Percentiles rank a stretch among this genome's conserved stretches.
Conservation (phyloP, 1,284 basidiomycete genomes). For the Microbotryum violaceum region DNA sequence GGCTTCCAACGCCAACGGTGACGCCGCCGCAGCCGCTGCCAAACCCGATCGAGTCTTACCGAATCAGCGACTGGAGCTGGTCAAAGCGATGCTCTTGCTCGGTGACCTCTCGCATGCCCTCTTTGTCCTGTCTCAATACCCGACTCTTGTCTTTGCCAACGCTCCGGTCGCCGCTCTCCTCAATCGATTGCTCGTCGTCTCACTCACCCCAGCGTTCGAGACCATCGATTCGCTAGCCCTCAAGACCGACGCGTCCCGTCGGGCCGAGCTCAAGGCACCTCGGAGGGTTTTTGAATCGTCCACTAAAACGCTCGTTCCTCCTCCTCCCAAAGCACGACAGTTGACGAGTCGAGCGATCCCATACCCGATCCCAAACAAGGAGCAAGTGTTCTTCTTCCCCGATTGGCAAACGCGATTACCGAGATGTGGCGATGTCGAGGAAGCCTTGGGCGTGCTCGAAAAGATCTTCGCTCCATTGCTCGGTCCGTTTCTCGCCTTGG, state of each 20-base stretch:
- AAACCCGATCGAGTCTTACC: conserved; percentile 38
- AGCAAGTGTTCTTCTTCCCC: conserved; percentile 84
- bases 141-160: conserved; percentile 74
- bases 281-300: no score
- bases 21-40: conserved; percentile 16
- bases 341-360: conserved; percentile 4
- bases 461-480: conserved; percentile 45
- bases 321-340: not conserved
- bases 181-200: conserved; percentile 36
- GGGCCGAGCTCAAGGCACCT: no score
- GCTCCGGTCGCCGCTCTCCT: conserved; percentile 73
- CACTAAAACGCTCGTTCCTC: not conserved
- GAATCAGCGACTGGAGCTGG: conserved; percentile 75
- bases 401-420: conserved; percentile 68
- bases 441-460: conserved; percentile 46
- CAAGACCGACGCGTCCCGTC: no score
- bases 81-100: conserved; percentile 73
- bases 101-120: conserved; percentile 73
- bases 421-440: conserved; percentile 55
- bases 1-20: not conserved
- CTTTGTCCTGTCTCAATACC: conserved; percentile 70
- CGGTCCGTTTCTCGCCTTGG: conserved; percentile 7
- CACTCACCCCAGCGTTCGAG: conserved; percentile 36
- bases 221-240: conserved; percentile 10
- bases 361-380: conserved; percentile 43